A percentile compares a stretch with the other conserved stretches of the same genome.
phyloP scores from a whole-genome alignment of 768 basidiomycete genomes.

The Leccinum longicurvipes region DNA sequence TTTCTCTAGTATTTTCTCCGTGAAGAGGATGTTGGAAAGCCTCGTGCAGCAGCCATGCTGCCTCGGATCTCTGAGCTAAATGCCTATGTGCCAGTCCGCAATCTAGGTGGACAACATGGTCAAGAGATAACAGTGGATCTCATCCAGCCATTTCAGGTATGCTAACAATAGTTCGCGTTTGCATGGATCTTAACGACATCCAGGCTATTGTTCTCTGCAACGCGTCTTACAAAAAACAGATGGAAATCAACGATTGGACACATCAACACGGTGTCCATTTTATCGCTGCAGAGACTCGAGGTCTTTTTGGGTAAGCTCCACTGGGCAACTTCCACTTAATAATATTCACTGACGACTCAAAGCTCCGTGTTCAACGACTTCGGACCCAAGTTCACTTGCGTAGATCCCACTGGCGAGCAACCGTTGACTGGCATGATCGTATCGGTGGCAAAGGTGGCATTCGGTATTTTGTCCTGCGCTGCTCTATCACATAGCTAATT shows the following conservation, averaged over 20 bases:
- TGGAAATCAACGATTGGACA: conserved; percentile 96
- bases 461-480: background rate
- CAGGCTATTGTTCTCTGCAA: conserved; percentile 91
- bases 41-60: conserved; percentile 80
- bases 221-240: conserved; percentile 70
- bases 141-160: conserved; percentile 85
- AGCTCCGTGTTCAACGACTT: conserved; percentile 97
- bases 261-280: conserved; percentile 87
- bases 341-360: conserved; percentile 7
- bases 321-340: background rate
- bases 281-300: conserved; percentile 86
- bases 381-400: conserved; percentile 89
- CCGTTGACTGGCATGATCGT: conserved; percentile 94
- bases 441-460: conserved; percentile 74
- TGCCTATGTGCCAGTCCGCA: conserved; percentile 89
- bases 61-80: conserved; percentile 94
- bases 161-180: conserved; percentile 15
- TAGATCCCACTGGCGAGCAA: conserved; percentile 97
- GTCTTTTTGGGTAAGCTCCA: conserved; percentile 81
- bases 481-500: background rate
- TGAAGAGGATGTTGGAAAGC: conserved; percentile 79
- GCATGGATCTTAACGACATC: conserved; percentile 6
- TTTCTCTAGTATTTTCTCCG: conserved; percentile 85
- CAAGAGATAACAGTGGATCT: conserved; percentile 77
- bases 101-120: conserved; percentile 75